phyloP scores from a whole-genome alignment of 2,329 filamentous ascomycete species.

The Claviceps capensis region DNA sequence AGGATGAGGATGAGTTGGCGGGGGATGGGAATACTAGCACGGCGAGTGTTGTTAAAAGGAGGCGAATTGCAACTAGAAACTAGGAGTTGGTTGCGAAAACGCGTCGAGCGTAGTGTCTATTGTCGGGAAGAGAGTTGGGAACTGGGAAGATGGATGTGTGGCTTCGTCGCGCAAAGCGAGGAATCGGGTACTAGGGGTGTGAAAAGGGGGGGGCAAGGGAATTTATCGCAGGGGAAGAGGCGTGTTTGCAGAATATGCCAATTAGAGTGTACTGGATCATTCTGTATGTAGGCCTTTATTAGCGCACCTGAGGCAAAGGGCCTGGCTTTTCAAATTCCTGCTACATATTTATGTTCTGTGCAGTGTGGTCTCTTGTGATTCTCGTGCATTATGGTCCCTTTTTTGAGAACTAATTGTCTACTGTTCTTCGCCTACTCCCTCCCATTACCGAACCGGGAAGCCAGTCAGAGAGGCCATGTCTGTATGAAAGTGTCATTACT shows the following conservation, averaged over 20 bases:
- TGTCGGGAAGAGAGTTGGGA: background rate
- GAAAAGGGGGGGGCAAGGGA: background rate
- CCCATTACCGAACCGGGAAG: too few species aligned
- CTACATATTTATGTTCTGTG: too few species aligned
- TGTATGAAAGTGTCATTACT: too few species aligned
- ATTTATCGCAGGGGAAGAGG: too few species aligned
- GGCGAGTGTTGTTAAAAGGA: constrained; percentile 20
- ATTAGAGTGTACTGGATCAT: background rate
- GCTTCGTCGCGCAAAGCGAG: background rate
- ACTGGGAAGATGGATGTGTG: background rate
- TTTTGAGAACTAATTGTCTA: too few species aligned
- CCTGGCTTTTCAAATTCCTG: too few species aligned
- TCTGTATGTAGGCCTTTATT: background rate
- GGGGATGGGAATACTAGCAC: constrained; percentile 24
- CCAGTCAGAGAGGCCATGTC: too few species aligned
- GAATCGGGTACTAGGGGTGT: too few species aligned
- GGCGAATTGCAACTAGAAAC: constrained; percentile 21
- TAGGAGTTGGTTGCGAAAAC: constrained; percentile 11
- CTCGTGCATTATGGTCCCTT: too few species aligned
- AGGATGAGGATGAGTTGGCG: constrained; percentile 34
- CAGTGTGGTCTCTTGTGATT: too few species aligned
- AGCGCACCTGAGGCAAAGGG: too few species aligned
- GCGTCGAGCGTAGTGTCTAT: background rate
- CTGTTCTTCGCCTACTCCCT: too few species aligned
- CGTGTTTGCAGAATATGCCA: background rate